Conservation (phyloP, 306 rosid species). For the Malus orientalis region DNA sequence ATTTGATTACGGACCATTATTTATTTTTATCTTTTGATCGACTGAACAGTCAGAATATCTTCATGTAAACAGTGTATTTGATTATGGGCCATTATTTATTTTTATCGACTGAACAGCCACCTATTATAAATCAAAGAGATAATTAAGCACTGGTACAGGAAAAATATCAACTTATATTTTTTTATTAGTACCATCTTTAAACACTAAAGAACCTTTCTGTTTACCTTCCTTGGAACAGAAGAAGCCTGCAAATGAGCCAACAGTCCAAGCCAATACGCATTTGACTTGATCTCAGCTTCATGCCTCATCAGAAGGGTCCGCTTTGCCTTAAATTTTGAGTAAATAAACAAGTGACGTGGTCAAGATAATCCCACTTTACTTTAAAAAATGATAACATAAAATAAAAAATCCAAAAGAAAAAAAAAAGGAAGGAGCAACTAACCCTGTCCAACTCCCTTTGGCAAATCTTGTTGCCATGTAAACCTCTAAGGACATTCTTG, state of each 20-base stretch:
- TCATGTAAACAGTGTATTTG: neutral
- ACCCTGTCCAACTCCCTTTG: constrained; percentile 97
- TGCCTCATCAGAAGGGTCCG: constrained; percentile 94
- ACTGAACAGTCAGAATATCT: neutral
- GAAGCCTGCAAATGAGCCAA: constrained; percentile 91
- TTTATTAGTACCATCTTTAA: neutral
- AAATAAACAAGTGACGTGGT: neutral
- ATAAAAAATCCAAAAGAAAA: neutral
- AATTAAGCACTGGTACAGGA: neutral
- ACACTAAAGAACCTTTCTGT: constrained; percentile 12
- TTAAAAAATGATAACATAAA: neutral
- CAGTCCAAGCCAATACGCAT: constrained; percentile 94
- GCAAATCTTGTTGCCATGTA: constrained; percentile 84
- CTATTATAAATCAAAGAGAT: no score
- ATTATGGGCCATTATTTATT: neutral
- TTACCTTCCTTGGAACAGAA: constrained; percentile 96
- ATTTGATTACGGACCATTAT: neutral
- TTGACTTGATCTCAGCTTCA: constrained; percentile 96
- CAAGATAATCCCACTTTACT: neutral
- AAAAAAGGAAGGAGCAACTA: constrained; percentile 15
- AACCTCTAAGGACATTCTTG: constrained; percentile 90
- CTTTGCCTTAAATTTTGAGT: constrained; percentile 54
- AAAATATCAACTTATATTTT: neutral
- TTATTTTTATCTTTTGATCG: neutral
- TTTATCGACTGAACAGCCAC: no score